Base-by-base conservation (phyloP, 2,329 filamentous ascomycete species). In the Cercospora sojina region DNA sequence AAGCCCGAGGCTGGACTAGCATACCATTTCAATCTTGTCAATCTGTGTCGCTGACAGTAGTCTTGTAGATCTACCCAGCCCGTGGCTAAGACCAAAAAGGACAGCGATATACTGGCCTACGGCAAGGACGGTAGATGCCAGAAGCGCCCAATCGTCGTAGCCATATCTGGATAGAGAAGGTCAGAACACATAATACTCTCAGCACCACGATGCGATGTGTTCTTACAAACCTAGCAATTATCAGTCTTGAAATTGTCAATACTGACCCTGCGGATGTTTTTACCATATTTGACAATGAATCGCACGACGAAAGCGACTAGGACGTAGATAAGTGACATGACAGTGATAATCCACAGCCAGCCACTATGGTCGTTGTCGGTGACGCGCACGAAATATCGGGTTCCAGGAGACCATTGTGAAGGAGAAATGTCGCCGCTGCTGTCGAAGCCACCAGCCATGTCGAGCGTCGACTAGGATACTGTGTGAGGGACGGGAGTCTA, bases 81-180 rank as follows among this genome's bases (percentile, higher is more conserved):
- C 71, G 38, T 70, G 51, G 7, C 59, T 61, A 5, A 73, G 61
- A 8, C 53, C 71, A 47, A 65, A 63, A 32, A 74, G 65, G 10
- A 74, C 61, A 16, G 70, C 66, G 16, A 71, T 67, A 49, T 73
- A 72, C 62, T 74, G 71, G 3, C 65, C 72, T 5, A 73, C 13
- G 5, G 68, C 72, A 3, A 71, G 67, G 10, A 73, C 59, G 3
- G 73, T 72, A 8, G 72, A 66, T 47, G 64, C 70, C 27, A 73
- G 38, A 16, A 76, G 65, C 20, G 71, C 47, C 74, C 74, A 76
- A 58, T 76, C 74, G 58, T 76, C 75, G 8, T 65, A 49, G 16
- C 75, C 75, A 29, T 71, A 71, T 56, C 66, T 69, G 29, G 59
- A 38, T 47, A 25, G 16, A 59, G 4, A 10, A 32, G 3, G 49